Percentiles rank a stretch among this genome's conserved stretches.
phyloP scores from a whole-genome alignment of 768 basidiomycete species.

The Lentinula boryana region DNA sequence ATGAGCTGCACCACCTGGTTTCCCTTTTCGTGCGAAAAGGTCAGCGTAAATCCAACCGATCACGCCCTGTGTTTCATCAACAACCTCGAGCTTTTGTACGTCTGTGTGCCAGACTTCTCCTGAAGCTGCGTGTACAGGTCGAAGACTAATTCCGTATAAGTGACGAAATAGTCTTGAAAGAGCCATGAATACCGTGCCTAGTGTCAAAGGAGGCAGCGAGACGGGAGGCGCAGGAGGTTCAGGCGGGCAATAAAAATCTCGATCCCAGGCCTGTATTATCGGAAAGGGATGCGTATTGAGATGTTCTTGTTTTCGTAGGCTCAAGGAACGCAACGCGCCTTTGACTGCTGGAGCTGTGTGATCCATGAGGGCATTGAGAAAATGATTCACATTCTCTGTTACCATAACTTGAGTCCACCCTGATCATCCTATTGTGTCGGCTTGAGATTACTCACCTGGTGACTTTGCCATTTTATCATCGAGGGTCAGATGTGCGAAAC shows the following conservation, averaged over 20 bases:
- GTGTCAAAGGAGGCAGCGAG: constrained; percentile 68
- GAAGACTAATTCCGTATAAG: constrained; percentile 81
- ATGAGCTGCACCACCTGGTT: constrained; percentile 90
- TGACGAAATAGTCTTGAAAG: constrained; percentile 84
- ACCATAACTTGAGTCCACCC: neutral
- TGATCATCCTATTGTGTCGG: neutral
- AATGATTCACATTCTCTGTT: constrained; percentile 79
- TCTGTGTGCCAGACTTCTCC: constrained; percentile 90
- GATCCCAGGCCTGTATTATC: constrained; percentile 90
- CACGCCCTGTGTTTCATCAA: constrained; percentile 81
- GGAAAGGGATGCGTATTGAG: constrained; percentile 53
- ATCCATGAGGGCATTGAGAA: constrained; percentile 74
- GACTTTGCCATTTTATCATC: constrained; percentile 97
- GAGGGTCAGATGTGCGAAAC: constrained; percentile 82
- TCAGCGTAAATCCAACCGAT: constrained; percentile 97
- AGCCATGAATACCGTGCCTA: constrained; percentile 89
- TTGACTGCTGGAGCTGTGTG: constrained; percentile 77
- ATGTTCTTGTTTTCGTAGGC: constrained; percentile 69
- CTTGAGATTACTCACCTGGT: constrained; percentile 50
- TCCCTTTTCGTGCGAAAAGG: constrained; percentile 78
- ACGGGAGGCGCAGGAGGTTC: constrained; percentile 72
- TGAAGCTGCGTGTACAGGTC: constrained; percentile 56
- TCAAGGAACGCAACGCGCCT: constrained; percentile 62
- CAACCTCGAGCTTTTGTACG: constrained; percentile 88
- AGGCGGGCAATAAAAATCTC: constrained; percentile 87